Base-by-base conservation (phyloP, 2,329 filamentous ascomycete species). In the Cercospora beticola region DNA sequence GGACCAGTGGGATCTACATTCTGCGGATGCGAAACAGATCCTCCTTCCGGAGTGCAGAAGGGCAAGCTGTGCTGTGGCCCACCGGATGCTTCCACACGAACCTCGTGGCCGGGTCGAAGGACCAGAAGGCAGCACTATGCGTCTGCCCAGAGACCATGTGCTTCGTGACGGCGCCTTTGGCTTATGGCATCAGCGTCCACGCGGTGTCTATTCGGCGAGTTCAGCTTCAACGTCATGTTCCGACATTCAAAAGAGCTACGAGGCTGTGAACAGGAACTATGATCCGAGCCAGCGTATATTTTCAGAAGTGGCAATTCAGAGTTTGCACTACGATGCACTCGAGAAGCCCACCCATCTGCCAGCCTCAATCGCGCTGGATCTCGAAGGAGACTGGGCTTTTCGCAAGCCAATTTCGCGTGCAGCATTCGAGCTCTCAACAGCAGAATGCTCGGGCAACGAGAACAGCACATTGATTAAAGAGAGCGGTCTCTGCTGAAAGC, bases 291-390 rank as follows among this genome's bases (percentile, higher is more conserved):
- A 18, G 43, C 60, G 43, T 62, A 26, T 33, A 30, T 26, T 30
- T 49, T 49, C 60, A 62, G 33, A 49, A 49, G 60, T 62, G 60
- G 60, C 60, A 30, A 62, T 52, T 62, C 60, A 62, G 23, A 49
- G 30, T 46, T 62, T 46, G 36, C 40, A 31, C 40, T 46, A 30
- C 60, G 21, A 26, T 26, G 40, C 33, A 49, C 28, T 5, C 16
- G 28, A 58, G n/a, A 5, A 33, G 18, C 18, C 28, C 8, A 10
- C 30, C 10, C n/a, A 21, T 8, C 16, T 58, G 12, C 56, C 56
- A 58, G 10, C 7, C 49, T 10, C 21, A 2, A 26, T 16, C 49
- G 26, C n/a, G 49, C 49, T 56, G 49, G 2, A 28, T 30, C 49
- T n/a, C 9, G 7, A 4, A 3, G 12, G 6, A 16, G 8, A 56